Conservation (phyloP, 495 filamentous ascomycete species). For the Lepidopterella palustris region DNA sequence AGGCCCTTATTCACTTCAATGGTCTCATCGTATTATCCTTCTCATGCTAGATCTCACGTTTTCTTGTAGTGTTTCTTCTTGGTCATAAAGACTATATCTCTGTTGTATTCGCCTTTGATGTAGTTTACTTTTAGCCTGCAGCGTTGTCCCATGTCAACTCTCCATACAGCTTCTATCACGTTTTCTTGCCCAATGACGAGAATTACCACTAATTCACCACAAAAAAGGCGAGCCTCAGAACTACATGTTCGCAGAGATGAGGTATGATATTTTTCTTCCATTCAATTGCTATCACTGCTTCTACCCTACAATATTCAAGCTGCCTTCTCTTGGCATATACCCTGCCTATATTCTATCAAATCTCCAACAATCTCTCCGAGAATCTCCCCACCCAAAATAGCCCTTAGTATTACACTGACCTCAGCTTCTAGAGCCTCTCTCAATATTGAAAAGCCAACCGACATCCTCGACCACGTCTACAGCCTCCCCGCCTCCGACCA, state of each 20-base stretch:
- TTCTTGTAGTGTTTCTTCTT: no score
- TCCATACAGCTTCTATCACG: no score
- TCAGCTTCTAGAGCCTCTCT: slow-evolving; percentile 48
- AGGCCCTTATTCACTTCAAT: no score
- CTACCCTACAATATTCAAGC: not conserved
- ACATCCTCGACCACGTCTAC: slow-evolving; percentile 87
- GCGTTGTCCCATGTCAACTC: no score
- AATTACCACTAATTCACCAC: slow-evolving; percentile 29
- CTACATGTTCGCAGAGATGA: slow-evolving; percentile 91
- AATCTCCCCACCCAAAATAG: slow-evolving; percentile 11
- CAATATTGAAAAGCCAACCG: slow-evolving; percentile 59
- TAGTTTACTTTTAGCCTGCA: no score
- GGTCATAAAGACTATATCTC: no score
- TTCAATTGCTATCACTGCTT: not conserved
- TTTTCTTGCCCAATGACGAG: not conserved
- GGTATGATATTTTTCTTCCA: slow-evolving; percentile 34
- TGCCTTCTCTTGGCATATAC: not conserved
- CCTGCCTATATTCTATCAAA: not conserved
- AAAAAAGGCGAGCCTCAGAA: slow-evolving; percentile 67
- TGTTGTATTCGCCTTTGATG: no score
- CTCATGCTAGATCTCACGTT: no score
- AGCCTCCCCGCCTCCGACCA: slow-evolving; percentile 57
- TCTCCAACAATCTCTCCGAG: slow-evolving; percentile 13
- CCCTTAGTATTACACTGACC: no score
- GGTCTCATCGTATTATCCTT: no score